A percentile compares a stretch with the other conserved stretches of the same genome.
Conservation (phyloP, 352 stramenopile genomes). For the Phytophthora hibernalis region DNA sequence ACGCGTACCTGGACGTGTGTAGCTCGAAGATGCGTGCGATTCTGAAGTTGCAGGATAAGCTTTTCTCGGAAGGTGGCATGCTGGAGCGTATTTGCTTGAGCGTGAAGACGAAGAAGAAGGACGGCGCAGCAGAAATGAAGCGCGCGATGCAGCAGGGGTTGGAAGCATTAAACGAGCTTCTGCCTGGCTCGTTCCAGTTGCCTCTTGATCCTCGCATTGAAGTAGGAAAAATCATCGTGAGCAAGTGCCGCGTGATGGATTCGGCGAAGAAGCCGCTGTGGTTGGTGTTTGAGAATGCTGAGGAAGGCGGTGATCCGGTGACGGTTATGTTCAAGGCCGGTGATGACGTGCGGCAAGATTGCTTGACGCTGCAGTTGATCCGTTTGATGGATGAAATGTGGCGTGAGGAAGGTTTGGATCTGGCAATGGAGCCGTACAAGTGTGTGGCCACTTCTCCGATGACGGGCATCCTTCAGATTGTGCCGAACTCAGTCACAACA, state of each 20-base stretch:
- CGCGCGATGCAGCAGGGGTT: conserved; percentile 74
- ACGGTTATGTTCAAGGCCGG: conserved; percentile 94
- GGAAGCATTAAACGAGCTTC: conserved; percentile 72
- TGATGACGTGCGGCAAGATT: conserved; percentile 96
- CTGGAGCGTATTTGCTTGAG: conserved; percentile 81
- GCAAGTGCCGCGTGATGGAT: conserved; percentile 87
- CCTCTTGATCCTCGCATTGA: conserved; percentile 80
- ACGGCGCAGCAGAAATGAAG: conserved; percentile 75
- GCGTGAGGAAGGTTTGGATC: conserved; percentile 89
- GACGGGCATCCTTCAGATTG: conserved; percentile 91
- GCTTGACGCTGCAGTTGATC: conserved; percentile 92
- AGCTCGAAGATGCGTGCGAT: conserved; percentile 91
- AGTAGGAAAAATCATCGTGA: conserved; percentile 76
- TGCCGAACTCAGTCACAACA: conserved; percentile 91
- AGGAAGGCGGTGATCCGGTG: conserved; percentile 70
- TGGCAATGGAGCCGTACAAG: conserved; percentile 91
- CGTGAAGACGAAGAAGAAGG: conserved; percentile 81
- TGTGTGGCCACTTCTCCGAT: conserved; percentile 90
- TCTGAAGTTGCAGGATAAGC: conserved; percentile 86
- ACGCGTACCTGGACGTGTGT: conserved; percentile 79
- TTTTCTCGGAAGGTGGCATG: conserved; percentile 75
- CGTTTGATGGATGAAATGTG: conserved; percentile 93
- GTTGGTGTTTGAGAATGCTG: conserved; percentile 86
- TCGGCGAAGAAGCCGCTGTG: conserved; percentile 86
- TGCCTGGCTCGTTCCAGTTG: conserved; percentile 84